Conservation (phyloP, 1,284 basidiomycete species). For the Amylostereum areolatum region DNA sequence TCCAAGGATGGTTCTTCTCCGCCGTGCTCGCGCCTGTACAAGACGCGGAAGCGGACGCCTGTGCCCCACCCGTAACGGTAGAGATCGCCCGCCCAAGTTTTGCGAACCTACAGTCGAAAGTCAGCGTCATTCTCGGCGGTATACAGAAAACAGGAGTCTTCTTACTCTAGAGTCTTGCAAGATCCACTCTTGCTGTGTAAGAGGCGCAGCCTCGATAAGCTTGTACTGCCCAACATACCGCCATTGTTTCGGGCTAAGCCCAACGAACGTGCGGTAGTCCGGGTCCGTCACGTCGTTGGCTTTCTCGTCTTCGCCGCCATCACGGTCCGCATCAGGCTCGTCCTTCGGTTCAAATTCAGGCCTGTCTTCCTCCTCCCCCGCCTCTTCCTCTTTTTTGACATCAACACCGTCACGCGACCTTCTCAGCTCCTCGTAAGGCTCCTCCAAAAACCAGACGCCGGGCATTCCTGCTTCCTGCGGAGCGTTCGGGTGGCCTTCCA, state of each 20-base stretch:
- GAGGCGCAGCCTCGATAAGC: slow-evolving; percentile 2
- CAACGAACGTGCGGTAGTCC: slow-evolving; percentile 15
- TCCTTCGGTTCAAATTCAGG: too few relatives aligned
- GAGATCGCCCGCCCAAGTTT: slow-evolving; percentile 7
- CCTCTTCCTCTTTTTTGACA: too few relatives aligned
- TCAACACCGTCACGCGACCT: background rate
- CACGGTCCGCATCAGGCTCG: too few relatives aligned
- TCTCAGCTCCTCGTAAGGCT: slow-evolving; percentile 4
- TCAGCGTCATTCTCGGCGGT: background rate
- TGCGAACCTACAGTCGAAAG: slow-evolving; percentile 5
- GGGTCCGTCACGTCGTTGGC: too few relatives aligned
- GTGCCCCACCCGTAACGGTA: slow-evolving; percentile 4
- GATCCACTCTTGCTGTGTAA: slow-evolving; percentile 15
- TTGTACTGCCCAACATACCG: slow-evolving; percentile 19
- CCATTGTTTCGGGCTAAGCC: slow-evolving; percentile 4
- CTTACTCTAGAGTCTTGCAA: slow-evolving; percentile 11
- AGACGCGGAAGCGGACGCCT: slow-evolving; percentile 10
- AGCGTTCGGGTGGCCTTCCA: slow-evolving; percentile 13
- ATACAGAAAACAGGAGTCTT: background rate
- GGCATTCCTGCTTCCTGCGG: slow-evolving; percentile 13
- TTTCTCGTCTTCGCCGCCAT: too few relatives aligned
- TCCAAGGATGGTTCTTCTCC: slow-evolving; percentile 12
- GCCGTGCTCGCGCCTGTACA: slow-evolving; percentile 3
- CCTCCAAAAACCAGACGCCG: slow-evolving; percentile 12
- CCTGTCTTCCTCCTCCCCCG: too few relatives aligned